Base-by-base conservation (phyloP, 2,329 filamentous ascomycete species). In the Hypomyces rosellus region DNA sequence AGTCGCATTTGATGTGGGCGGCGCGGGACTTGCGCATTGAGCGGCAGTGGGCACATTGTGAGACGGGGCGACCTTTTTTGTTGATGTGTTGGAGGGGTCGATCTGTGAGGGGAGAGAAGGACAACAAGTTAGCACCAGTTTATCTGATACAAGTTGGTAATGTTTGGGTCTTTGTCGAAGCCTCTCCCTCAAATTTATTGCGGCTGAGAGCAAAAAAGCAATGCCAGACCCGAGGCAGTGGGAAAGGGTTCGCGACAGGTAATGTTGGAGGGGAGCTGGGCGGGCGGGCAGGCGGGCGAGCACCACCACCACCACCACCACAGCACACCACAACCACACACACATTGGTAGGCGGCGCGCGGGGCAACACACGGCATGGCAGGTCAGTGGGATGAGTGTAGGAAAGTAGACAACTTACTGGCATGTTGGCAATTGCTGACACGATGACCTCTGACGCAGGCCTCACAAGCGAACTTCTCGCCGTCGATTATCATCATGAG, bases 341-440 rank as follows among this genome's bases (percentile, higher is more conserved):
- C 42, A 50, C 16, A 37, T 53, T 37, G 25, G 45, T 46, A 18
- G 36, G 53, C 41, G 47, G 53, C 22, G 47, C 47, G 39, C 45
- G 34, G 44, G 52, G 55, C 45, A 44, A 15, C 39, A 20, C 40
- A 30, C 9, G 25, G 25, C 25, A 30, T 30, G 25, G 25, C 25
- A 30, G 25, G 25, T 30, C 25, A 30, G 25, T 30, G 25, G 25
- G 25, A 30, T 30, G 25, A 30, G 37, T 18, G 37, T 16, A 14
- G 38, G 12, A 20, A 49, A 46, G 55, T 54, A 46, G 48, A 61
- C 56, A 13, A 80, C 88, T 77, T 82, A 96, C 91, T 90, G 69
- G 83, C 81, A 72, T 99, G 93, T 70, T 92, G 89, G 78, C 93
- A 99, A 69, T 93, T 96, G 85, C 91, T 97, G 68, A 99, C 93